Base-by-base conservation (phyloP, 352 stramenopile genomes). In the Globisporangium lucens region DNA sequence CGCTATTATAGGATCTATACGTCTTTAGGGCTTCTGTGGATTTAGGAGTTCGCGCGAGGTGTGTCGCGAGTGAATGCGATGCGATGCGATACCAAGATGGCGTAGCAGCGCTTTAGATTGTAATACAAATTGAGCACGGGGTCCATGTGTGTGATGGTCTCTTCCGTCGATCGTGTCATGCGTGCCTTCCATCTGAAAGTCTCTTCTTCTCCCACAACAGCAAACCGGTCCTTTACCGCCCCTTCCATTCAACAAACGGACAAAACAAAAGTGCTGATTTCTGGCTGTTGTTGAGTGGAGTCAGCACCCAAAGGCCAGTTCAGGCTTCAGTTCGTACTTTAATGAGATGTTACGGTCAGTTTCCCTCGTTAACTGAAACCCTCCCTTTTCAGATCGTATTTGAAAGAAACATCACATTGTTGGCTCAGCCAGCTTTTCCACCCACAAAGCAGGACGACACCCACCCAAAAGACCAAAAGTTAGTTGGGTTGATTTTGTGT, bases 141-240 rank as follows among this genome's bases (percentile, higher is more conserved):
- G 30, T 33, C 3, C 30, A 5, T 33, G 30, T 33, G 43, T 1
- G 43, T 20, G 15, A 3, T 3, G 43, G 43, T 22, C 15, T 46
- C 38, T 51, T 2, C n/a, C 15, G 12, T 46, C 4, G 2, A 22
- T 51, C 43, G 17, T n/a, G 13, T 51, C 17, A 51, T 51, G 17
- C 17, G 43, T 22, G 43, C 43, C 43, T 51, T 51, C 43, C 43
- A 51, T 51, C 17, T 51, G 43, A 51, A 51, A 51, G 43, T 51
- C 30, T 61, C 55, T 61, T 61, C 55, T 61, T 61, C 57, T 63
- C 36, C 38, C 56, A 13, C 36, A 17, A 58, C 24, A 12, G 12
- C 2, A 4, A 15, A n/a, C 15, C 55, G 27, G 55, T n/a, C 9
- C 30, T 61, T 61, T 61, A 61, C 47, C 10, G 47, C n/a, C 47